These are phyloP conservation scores for Yamadazyma friedrichii DNA, from an alignment of 1,139 yeast genomes.

Conservation along the genomic window DNA sequence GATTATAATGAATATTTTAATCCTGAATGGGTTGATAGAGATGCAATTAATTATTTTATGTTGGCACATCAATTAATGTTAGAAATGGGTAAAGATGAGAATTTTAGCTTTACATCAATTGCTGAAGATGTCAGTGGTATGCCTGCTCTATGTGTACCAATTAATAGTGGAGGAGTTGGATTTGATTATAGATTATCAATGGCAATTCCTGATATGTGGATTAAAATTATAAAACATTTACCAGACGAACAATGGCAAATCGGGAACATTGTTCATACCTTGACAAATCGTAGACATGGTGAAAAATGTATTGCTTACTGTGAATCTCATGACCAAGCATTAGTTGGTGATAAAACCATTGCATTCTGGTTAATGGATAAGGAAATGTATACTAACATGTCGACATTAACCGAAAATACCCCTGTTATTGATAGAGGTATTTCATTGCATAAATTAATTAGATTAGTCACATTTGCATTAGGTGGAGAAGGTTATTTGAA, in stretches of 20 bases:
- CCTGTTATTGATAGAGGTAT: constrained; percentile 85
- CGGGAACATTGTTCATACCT: constrained; percentile 73
- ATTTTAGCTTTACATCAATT: constrained; percentile 65
- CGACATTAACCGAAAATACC: constrained; percentile 66
- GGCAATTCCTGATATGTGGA: constrained; percentile 99
- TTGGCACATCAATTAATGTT: constrained; percentile 77
- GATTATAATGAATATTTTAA: constrained; percentile 90
- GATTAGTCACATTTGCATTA: constrained; percentile 78
- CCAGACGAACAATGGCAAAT: constrained; percentile 91
- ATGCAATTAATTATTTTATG: constrained; percentile 84
- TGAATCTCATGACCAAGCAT: constrained; percentile 96
- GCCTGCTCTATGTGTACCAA: constrained; percentile 87
- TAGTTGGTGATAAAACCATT: constrained; percentile 93
- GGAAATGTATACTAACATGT: constrained; percentile 97
- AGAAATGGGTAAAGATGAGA: constrained; percentile 42
- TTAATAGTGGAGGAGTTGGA: constrained; percentile 80
- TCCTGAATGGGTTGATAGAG: constrained; percentile 78
- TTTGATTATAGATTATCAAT: constrained; percentile 91
- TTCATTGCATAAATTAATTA: constrained; percentile 84
- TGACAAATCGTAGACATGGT: constrained; percentile 84
- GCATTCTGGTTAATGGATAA: constrained; percentile 99
- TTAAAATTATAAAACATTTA: constrained; percentile 80
- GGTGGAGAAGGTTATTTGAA: constrained; percentile 97
- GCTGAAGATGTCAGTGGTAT: constrained; percentile 98
- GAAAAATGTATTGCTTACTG: constrained; percentile 92